phyloP scores from a whole-genome alignment of 106 monocot genomes.

The Dendrobium catenatum region DNA sequence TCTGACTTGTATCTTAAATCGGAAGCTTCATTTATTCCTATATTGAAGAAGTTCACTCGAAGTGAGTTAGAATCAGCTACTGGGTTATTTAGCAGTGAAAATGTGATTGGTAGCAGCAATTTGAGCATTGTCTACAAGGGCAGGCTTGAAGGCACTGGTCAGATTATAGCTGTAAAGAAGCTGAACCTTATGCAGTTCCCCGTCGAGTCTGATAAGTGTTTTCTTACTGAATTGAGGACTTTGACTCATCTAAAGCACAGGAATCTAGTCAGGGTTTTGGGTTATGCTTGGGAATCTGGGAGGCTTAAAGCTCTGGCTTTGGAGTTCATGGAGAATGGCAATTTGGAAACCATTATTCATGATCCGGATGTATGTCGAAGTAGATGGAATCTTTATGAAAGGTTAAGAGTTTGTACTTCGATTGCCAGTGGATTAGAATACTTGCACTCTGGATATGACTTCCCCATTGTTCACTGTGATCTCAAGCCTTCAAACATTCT shows the following conservation, averaged over 20 bases:
- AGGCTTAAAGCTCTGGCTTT: constrained; percentile 66
- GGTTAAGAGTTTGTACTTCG: constrained; percentile 44
- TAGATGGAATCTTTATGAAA: constrained; percentile 54
- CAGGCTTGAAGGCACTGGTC: constrained; percentile 26
- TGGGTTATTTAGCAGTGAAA: constrained; percentile 45
- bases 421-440: constrained; percentile 68
- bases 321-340: constrained; percentile 74
- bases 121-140: constrained; percentile 85
- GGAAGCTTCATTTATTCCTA: constrained; percentile 16
- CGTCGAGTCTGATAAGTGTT: constrained; percentile 54
- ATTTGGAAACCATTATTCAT: constrained; percentile 62
- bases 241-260: constrained; percentile 60
- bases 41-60: constrained; percentile 56
- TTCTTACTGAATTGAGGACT: constrained; percentile 57
- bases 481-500: constrained; percentile 89
- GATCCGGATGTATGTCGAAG: constrained; percentile 5
- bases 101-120: constrained; percentile 67
- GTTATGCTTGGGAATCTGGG: constrained; percentile 60
- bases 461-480: constrained; percentile 83
- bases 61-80: constrained; percentile 53
- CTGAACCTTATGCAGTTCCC: constrained; percentile 69
- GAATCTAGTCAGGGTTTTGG: constrained; percentile 69
- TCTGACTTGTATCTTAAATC: background rate
- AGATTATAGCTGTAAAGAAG: constrained; percentile 56
- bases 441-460: constrained; percentile 69